Conservation (phyloP, 1,284 basidiomycete species). For the Coriolopsis trogii region DNA sequence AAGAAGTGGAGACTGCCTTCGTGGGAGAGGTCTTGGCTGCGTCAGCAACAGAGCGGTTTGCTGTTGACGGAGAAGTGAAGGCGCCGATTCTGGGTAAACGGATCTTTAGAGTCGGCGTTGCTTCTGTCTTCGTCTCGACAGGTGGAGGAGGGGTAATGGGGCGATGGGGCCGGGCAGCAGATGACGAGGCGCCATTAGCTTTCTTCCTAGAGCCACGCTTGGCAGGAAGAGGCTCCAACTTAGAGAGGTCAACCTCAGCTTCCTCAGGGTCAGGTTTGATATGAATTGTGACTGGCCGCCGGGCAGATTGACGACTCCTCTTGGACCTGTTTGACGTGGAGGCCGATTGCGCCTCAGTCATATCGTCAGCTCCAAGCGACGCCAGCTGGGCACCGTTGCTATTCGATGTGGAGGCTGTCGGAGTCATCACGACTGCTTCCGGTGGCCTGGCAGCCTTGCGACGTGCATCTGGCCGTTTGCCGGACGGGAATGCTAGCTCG, state of each 20-base stretch:
- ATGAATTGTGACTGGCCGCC: background rate
- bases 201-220: slow-evolving; percentile 12
- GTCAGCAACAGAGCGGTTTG: slow-evolving; percentile 10
- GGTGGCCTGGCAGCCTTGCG: slow-evolving; percentile 20
- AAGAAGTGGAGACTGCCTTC: slow-evolving; percentile 1
- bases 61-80: slow-evolving; percentile 23
- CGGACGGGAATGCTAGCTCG: slow-evolving; percentile 14
- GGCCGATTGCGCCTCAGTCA: background rate
- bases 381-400: background rate
- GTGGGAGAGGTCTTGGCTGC: slow-evolving; percentile 15
- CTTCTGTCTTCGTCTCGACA: slow-evolving; percentile 13
- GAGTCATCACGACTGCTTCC: background rate
- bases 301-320: slow-evolving; percentile 19
- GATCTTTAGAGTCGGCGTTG: slow-evolving; percentile 56
- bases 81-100: slow-evolving; percentile 52
- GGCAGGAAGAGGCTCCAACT: slow-evolving; percentile 1
- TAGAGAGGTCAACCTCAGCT: background rate
- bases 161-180: slow-evolving; percentile 7
- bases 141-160: slow-evolving; percentile 16
- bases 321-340: slow-evolving; percentile 12
- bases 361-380: slow-evolving; percentile 1
- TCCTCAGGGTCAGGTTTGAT: slow-evolving; percentile 11
- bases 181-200: slow-evolving; percentile 2
- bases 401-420: background rate
- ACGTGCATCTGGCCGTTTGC: slow-evolving; percentile 19